Base-by-base conservation (phyloP, 352 stramenopile species). In the Phytophthora hibernalis region DNA sequence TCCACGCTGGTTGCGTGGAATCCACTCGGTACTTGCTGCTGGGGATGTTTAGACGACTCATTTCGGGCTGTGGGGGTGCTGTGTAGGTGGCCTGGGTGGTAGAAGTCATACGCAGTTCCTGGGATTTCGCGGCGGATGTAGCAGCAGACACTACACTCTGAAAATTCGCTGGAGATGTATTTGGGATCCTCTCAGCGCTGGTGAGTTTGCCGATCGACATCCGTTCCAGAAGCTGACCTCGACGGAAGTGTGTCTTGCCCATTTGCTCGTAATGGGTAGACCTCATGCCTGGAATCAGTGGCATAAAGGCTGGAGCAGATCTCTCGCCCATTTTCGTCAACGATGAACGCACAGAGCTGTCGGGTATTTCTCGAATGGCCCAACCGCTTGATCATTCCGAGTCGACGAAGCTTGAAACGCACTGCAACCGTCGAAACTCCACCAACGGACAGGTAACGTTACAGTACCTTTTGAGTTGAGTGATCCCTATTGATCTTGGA, bases 221-320 rank as follows among this genome's bases (percentile, higher is more conserved):
- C 35, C 81, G 77, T 62, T 89, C 71, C n/a, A 93, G 65, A 4
- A 89, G 54, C 43, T 93, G 82, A 16, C 75, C 73, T 30, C 82
- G 81, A 50, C 80, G 81, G 60, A 91, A 93, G 74, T 89, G 54
- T 26, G 67, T 45, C 38, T 76, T 79, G 48, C 45, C 53, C 52
- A 74, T 77, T 53, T 86, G 74, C 4, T 80, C 72, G 21, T 79
- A 70, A 35, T 90, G 74, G 2, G 70, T 82, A 2, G 81, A 92
- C 18, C 83, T 44, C 55, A 90, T 76, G 0, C 83, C 85, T 9
- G 83, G 83, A 22, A 93, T 76, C 44, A 90, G 60, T 26, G 82
- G 77, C 42, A 70, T 48, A 28, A 74, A 74, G 6, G 54, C 33
- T 9, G 52, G 38, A 18, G 21, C 18, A 16, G 18, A 37, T 57